Evolutionary conservation across 192 early-diverging fungal species (phyloP), one percentile per base, ranked within the genome.

Genomic region (Mortierella antarctica): DNA sequence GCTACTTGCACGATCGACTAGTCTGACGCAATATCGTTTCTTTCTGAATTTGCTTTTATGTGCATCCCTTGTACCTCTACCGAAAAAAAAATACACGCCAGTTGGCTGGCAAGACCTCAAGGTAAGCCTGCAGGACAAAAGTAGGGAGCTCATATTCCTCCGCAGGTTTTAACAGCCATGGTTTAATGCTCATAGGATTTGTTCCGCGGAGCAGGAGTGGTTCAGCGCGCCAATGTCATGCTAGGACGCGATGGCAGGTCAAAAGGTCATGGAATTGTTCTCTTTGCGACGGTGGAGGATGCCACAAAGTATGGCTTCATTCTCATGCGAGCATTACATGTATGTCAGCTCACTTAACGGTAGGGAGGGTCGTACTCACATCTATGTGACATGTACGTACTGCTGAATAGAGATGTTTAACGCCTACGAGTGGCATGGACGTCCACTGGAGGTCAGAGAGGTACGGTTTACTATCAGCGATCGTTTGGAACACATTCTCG

Each of bases 211-310:
- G 83, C 87, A 31, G 92, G 90, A 49, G 74, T 67, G 20, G 88
- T 91, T 7, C 82, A 86, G 47, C 87, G 90, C 17, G 86, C 88
- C 52, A 87, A 92, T 65, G 85, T 92, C 23, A 83, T 84, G 69
- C 73, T 62, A 60, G 75, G 78, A 41, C 65, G 75, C 10, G 84
- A 85, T 53, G 83, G 91, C 41, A 76, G 88, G 17, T 91, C 91
- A 41, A 92, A 90, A 78, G 91, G 91, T 14, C 91, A 89, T 62
- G 91, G 88, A 8, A 90, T 86, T 9, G 87, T 93, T 17, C 65
- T 86, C 17, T 91, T 89, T 81, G 83, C 78, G 53, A 87, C 88
- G 12, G 67, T 85, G 5, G 88, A 87, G 11, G 91, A 91, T 21
- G 91, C 91, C 42, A 71, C 84, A 49, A 89, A 83, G 81, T 83